Conservation (phyloP, 805 yeast species). For the Dipodascus albidus region DNA sequence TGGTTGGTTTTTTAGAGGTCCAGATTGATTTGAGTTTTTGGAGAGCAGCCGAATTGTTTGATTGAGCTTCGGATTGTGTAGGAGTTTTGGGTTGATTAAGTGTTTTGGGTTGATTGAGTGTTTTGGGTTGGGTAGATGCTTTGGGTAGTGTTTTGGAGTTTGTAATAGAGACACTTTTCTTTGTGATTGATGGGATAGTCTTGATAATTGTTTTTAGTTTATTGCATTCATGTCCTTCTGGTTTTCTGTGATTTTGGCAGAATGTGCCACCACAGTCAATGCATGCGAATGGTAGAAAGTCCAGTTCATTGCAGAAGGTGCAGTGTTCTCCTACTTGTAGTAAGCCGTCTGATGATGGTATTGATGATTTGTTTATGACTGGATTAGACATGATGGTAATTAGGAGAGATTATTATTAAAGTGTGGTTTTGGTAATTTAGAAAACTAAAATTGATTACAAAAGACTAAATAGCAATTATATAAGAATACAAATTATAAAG, state of each 20-base stretch:
- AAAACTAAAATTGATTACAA: no score
- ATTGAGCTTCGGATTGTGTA: neutral
- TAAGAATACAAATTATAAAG: no score
- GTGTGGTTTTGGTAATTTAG: no score
- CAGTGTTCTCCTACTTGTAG: conserved; percentile 32
- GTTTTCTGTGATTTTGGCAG: conserved; percentile 28
- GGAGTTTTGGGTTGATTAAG: neutral
- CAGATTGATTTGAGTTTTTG: conserved; percentile 9
- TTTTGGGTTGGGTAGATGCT: no score
- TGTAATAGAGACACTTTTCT: no score
- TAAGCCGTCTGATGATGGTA: conserved; percentile 11
- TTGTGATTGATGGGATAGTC: neutral
- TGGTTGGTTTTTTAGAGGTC: conserved; percentile 8
- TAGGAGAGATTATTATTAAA: no score
- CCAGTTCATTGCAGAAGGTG: conserved; percentile 27
- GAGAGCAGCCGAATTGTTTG: conserved; percentile 5
- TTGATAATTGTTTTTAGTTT: conserved; percentile 3
- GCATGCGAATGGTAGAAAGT: conserved; percentile 33
- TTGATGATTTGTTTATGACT: neutral
- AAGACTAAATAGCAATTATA: no score
- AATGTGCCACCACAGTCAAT: conserved; percentile 25
- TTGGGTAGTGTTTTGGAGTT: neutral
- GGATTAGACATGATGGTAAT: neutral
- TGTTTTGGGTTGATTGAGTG: no score
- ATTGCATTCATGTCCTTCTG: conserved; percentile 26